Evolutionary conservation across 495 filamentous ascomycete genomes (phyloP).

Genomic region (Aspergillus funiculosus): DNA sequence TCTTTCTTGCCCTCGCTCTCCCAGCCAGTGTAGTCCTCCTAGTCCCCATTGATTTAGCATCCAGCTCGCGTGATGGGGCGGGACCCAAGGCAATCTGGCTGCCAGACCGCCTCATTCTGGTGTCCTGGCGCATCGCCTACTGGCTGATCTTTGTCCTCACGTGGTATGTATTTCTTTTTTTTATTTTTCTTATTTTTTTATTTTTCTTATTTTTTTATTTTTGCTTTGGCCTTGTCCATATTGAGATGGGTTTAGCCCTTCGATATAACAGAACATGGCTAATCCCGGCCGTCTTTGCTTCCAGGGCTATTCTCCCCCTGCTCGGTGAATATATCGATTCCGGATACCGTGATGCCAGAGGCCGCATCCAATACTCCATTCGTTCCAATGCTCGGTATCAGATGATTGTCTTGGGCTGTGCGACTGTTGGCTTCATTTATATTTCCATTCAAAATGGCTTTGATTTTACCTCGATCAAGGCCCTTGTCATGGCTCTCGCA

Average conservation of each 20-base stretch:
- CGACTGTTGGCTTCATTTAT: conserved; percentile 70
- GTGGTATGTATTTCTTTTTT: conserved; percentile 60
- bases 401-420: conserved; percentile 66
- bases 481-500: conserved; percentile 82
- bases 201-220: neutral
- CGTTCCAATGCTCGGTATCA: conserved; percentile 85
- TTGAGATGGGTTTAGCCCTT: no score
- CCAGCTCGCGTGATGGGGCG: conserved; percentile 65
- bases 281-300: conserved; percentile 4
- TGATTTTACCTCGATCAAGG: conserved; percentile 58
- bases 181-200: neutral
- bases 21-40: conserved; percentile 91
- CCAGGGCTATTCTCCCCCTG: conserved; percentile 83
- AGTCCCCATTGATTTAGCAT: conserved; percentile 93
- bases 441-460: conserved; percentile 76
- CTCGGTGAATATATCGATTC: conserved; percentile 91
- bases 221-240: no score
- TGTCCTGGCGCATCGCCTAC: conserved; percentile 89
- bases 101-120: conserved; percentile 62
- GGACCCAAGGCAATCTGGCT: conserved; percentile 62
- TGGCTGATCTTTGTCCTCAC: conserved; percentile 95
- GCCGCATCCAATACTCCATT: conserved; percentile 74
- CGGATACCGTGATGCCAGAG: conserved; percentile 80
- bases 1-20: conserved; percentile 89
- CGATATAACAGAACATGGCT: no score